Conservation (phyloP, 257 asterid species). For the Primulina tabacum region DNA sequence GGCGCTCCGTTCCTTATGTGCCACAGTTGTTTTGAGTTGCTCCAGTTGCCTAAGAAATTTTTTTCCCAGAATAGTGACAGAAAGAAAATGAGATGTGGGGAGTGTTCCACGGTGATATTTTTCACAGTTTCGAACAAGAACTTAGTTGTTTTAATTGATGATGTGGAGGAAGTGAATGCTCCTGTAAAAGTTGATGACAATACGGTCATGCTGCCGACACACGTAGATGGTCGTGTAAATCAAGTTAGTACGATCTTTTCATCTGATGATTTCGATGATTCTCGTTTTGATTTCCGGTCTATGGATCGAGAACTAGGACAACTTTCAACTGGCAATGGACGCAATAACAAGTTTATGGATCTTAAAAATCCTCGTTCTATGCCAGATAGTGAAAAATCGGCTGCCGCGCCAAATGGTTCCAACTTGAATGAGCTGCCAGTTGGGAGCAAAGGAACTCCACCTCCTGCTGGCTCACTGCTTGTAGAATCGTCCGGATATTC, state of each 20-base stretch:
- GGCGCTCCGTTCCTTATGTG: constrained; percentile 89
- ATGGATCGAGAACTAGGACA: constrained; percentile 51
- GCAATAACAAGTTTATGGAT: constrained; percentile 34
- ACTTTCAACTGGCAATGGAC: constrained; percentile 29
- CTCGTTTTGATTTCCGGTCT: constrained; percentile 55
- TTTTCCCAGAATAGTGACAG: constrained; percentile 26
- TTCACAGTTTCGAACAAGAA: constrained; percentile 40
- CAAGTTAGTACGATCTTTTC: constrained; percentile 44
- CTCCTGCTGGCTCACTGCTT: constrained; percentile 56
- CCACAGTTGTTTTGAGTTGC: constrained; percentile 61
- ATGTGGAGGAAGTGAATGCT: constrained; percentile 34
- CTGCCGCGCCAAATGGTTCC: constrained; percentile 27
- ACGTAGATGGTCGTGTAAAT: constrained; percentile 30
- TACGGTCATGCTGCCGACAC: constrained; percentile 15
- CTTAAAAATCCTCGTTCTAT: constrained; percentile 39
- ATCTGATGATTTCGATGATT: constrained; percentile 57
- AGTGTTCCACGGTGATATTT: constrained; percentile 55
- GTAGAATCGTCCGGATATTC: constrained; percentile 62
- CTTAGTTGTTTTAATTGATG: constrained; percentile 33
- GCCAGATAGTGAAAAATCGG: constrained; percentile 26
- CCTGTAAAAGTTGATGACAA: constrained; percentile 26
- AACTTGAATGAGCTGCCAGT: constrained; percentile 32
- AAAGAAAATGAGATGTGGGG: constrained; percentile 67
- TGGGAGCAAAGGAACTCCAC: constrained; percentile 39
- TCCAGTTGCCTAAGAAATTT: constrained; percentile 61